These are phyloP conservation scores for Calonectria ilicicola DNA, from an alignment of 2,329 filamentous ascomycete genomes.

Conservation along the genomic window DNA sequence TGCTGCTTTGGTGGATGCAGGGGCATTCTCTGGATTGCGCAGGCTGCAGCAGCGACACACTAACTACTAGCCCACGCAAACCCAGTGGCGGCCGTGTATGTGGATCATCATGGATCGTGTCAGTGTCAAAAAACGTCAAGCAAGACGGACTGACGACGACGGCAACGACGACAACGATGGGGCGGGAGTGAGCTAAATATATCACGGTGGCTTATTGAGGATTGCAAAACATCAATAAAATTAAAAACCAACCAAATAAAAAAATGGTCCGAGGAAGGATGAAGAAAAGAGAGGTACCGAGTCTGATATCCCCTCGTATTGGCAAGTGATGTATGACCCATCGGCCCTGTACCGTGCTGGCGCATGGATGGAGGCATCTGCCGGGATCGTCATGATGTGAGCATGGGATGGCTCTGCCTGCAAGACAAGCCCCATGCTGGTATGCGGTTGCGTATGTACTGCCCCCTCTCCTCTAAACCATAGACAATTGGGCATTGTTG, in stretches of 20 bases:
- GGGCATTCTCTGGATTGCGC: constrained; percentile 23
- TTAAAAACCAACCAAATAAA: background rate
- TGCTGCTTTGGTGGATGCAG: constrained; percentile 28
- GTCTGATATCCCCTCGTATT: constrained; percentile 12
- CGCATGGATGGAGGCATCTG: constrained; percentile 9
- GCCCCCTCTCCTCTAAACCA: background rate
- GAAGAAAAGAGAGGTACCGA: constrained; percentile 4
- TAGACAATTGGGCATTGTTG: background rate
- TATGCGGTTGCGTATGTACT: background rate
- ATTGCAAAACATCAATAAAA: background rate
- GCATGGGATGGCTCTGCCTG: constrained; percentile 19
- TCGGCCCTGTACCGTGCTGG: background rate
- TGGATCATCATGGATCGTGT: constrained; percentile 23
- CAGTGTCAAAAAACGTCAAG: constrained; percentile 21
- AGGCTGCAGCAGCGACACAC: constrained; percentile 14
- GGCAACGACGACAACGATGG: constrained; percentile 6
- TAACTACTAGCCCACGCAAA: constrained; percentile 3
- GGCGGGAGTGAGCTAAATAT: background rate
- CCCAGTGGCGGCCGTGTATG: constrained; percentile 16
- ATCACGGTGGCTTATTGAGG: background rate
- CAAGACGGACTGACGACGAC: constrained; percentile 2
- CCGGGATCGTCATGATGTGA: constrained; percentile 25
- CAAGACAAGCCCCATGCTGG: constrained; percentile 21
- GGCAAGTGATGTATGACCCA: background rate
- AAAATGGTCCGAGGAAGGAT: too few relatives aligned